phyloP scores from a whole-genome alignment of 75 land plant genomes.

The Gnetum montanum region DNA sequence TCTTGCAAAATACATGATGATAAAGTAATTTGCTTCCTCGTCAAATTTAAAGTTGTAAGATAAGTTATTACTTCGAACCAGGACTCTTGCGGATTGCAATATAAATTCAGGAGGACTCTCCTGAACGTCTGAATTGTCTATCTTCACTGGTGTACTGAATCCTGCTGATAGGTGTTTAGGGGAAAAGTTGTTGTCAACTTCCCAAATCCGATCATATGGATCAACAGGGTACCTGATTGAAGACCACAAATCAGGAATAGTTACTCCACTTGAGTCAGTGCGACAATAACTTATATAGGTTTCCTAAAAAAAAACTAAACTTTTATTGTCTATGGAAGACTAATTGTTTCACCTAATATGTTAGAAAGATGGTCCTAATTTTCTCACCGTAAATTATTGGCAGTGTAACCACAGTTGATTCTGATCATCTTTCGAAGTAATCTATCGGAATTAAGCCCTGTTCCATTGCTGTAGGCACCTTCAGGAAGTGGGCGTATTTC shows the following conservation, averaged over 20 bases:
- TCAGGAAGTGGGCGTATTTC: constrained; percentile 58
- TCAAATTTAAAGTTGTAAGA: constrained; percentile 32
- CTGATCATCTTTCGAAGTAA: constrained; percentile 35
- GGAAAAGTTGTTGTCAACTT: constrained; percentile 35
- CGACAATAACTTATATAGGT: background rate
- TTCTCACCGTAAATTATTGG: constrained; percentile 23
- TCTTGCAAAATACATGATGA: constrained; percentile 55
- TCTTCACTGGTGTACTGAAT: constrained; percentile 11
- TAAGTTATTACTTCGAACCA: constrained; percentile 25
- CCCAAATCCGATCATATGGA: constrained; percentile 63
- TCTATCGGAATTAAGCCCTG: constrained; percentile 10
- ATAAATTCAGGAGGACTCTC: constrained; percentile 46
- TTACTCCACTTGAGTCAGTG: constrained; percentile 1
- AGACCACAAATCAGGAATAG: background rate
- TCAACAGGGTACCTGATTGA: constrained; percentile 58
- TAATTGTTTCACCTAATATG: background rate
- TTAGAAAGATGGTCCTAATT: background rate
- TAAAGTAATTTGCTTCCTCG: constrained; percentile 28
- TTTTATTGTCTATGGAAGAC: background rate
- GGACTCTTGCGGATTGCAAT: constrained; percentile 49
- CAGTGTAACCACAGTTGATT: constrained; percentile 49
- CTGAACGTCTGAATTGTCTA: constrained; percentile 18
- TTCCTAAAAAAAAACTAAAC: background rate
- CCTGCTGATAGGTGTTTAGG: constrained; percentile 32
- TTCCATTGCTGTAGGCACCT: constrained; percentile 31